A percentile compares a stretch with the other conserved stretches of the same genome.
phyloP scores from a whole-genome alignment of 2,329 filamentous ascomycete species.

The Trichoderma citrinoviride region DNA sequence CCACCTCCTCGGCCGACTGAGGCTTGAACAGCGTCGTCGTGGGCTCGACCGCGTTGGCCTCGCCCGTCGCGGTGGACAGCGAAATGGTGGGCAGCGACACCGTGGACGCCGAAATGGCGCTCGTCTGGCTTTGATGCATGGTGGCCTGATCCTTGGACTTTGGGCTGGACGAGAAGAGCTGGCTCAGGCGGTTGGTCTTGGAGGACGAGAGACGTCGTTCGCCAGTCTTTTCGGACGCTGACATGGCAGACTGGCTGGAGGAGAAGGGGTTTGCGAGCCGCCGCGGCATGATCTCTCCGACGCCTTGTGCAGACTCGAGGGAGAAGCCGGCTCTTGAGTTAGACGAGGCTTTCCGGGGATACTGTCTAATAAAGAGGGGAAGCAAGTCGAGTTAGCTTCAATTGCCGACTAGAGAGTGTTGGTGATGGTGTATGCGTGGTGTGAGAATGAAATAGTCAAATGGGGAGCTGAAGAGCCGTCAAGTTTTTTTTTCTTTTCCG shows the following conservation, averaged over 20 bases:
- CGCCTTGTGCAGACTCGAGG: background rate
- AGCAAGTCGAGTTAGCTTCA: conserved; percentile 11
- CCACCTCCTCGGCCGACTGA: conserved; percentile 77
- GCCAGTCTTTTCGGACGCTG: conserved; percentile 47
- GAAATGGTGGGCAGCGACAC: conserved; percentile 87
- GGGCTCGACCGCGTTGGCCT: conserved; percentile 68
- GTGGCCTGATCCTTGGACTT: conserved; percentile 69
- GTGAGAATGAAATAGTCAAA: background rate
- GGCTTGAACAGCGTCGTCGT: conserved; percentile 83
- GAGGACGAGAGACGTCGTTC: conserved; percentile 60
- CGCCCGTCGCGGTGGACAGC: conserved; percentile 67
- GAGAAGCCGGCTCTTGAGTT: conserved; percentile 5
- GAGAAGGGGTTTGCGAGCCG: conserved; percentile 57
- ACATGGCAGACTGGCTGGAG: conserved; percentile 47
- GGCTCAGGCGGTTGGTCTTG: conserved; percentile 73
- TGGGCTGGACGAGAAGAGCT: conserved; percentile 78
- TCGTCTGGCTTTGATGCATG: conserved; percentile 57
- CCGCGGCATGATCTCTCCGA: conserved; percentile 50
- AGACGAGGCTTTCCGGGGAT: background rate
- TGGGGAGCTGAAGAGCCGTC: background rate
- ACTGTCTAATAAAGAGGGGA: background rate
- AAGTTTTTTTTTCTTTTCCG: background rate
- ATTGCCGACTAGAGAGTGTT: background rate
- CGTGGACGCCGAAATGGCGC: conserved; percentile 67
- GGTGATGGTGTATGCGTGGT: conserved; percentile 3